Evolutionary conservation across 768 basidiomycete species (phyloP), one percentile per base, ranked within the genome.

Genomic region (Dictyophora rubrovolvata): DNA sequence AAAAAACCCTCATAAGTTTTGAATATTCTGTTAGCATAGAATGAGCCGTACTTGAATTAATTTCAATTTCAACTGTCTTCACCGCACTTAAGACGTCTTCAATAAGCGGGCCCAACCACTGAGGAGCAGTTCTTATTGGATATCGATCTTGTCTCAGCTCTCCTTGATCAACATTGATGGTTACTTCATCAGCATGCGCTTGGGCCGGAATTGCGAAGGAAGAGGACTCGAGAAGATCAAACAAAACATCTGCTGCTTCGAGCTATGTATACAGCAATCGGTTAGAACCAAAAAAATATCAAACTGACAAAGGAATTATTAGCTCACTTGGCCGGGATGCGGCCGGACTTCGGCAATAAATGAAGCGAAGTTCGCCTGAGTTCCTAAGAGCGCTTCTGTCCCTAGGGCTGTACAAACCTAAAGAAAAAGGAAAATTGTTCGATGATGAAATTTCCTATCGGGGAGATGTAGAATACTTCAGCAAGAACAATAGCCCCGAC

Each of bases 81-180:
- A 82, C 71, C 1, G 91, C 79, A 12, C 77, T 72, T 3, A 89
- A 73, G 52, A 93, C 76, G 64, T 91, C 89, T 69, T 91, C 88
- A 23, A 92, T 75, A 66, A 90, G 87, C 11, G 91, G 91, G 11
- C 91, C 91, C 51, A 93, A 73, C 74, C 88, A 93, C 70, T 93
- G 90, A 2, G 89, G 84, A 0, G 87, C 77, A 0, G 87, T 89
- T 52, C 87, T 79, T 35, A 88, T 73, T 14, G 85, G 75, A 68
- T 86, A 87, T 2, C 91, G 81, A 67, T 93, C 91, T 70, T 93
- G 91, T 49, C 87, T 79, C 22, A 93, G 79, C 48, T 78, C 71
- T 21, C 89, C 89, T 23, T 77, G 77, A 53, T 93, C 91, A 53
- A 89, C 78, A 48, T 80, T 77, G 50, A 91, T 83, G 28, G 76